A percentile compares a stretch with the other conserved stretches of the same genome.
Evolutionary conservation across 2,329 filamentous ascomycete species (phyloP).

Genomic region (Pseudohalonectria lignicola): DNA sequence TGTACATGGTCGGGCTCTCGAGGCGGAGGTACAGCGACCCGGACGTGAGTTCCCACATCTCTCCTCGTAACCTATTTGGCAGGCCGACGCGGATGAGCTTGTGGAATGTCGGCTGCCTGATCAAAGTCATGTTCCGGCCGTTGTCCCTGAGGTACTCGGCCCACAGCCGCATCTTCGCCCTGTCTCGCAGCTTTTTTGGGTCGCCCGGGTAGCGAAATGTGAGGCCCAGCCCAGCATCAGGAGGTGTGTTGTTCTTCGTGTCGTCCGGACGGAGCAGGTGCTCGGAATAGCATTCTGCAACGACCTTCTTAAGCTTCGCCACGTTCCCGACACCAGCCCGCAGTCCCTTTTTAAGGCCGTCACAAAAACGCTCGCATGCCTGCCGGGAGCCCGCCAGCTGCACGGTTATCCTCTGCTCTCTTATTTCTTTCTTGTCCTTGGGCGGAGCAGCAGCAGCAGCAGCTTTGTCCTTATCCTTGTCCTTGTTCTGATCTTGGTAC

Average conservation of each 20-base stretch:
- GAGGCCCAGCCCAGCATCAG: constrained; percentile 91
- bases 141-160: constrained; percentile 94
- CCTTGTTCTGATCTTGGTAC: constrained; percentile 42
- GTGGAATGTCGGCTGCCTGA: constrained; percentile 94
- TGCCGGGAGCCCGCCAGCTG: constrained; percentile 82
- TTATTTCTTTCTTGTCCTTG: constrained; percentile 26
- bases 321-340: constrained; percentile 82
- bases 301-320: constrained; percentile 69
- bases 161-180: constrained; percentile 96
- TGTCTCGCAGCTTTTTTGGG: constrained; percentile 81
- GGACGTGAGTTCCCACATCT: constrained; percentile 92
- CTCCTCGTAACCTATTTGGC: constrained; percentile 83
- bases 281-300: constrained; percentile 83
- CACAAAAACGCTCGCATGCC: constrained; percentile 90
- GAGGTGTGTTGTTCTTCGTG: constrained; percentile 53
- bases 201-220: constrained; percentile 92
- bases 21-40: constrained; percentile 83
- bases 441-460: constrained; percentile 18
- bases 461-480: constrained; percentile 33
- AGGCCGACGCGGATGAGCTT: constrained; percentile 93
- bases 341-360: constrained; percentile 84
- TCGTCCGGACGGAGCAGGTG: constrained; percentile 58
- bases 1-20: constrained; percentile 73
- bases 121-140: constrained; percentile 80
- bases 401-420: constrained; percentile 80